A percentile compares a stretch with the other conserved stretches of the same genome.
Evolutionary conservation across 1,139 yeast genomes (phyloP).

Genomic region (Nakaseomyces delphensis): DNA sequence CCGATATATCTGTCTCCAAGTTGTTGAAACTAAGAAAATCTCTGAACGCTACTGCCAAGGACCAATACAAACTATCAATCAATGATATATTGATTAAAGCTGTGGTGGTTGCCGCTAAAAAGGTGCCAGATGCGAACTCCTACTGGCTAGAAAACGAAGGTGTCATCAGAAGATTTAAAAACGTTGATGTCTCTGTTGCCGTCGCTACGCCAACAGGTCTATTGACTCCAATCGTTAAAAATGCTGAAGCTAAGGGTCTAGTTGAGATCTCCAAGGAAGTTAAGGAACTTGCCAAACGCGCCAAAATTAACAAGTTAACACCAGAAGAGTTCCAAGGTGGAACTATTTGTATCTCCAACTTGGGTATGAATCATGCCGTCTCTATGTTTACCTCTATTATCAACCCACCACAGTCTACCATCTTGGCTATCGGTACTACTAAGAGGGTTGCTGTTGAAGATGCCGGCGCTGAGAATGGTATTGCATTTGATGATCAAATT

Average conservation of each 20-base stretch:
- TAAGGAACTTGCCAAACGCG: constrained; percentile 93
- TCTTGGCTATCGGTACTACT: constrained; percentile 87
- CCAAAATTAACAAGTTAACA: constrained; percentile 80
- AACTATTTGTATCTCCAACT: constrained; percentile 93
- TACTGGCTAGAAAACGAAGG: constrained; percentile 88
- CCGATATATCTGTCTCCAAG: constrained; percentile 79
- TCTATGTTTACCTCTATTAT: constrained; percentile 88
- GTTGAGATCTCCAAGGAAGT: constrained; percentile 70
- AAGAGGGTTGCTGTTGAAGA: constrained; percentile 93
- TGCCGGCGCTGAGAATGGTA: constrained; percentile 81
- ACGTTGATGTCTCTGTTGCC: constrained; percentile 95
- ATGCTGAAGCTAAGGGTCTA: constrained; percentile 82
- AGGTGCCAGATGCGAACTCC: constrained; percentile 91
- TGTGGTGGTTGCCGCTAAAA: constrained; percentile 75
- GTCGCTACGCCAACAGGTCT: constrained; percentile 97
- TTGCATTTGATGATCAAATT: constrained; percentile 84
- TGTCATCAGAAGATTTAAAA: constrained; percentile 82
- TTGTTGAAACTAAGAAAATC: constrained; percentile 87
- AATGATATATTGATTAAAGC: constrained; percentile 94
- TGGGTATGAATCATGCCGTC: constrained; percentile 97
- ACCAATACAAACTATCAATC: constrained; percentile 83
- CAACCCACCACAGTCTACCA: constrained; percentile 95
- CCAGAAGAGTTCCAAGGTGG: constrained; percentile 99
- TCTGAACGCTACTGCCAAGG: constrained; percentile 76
- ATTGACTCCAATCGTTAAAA: constrained; percentile 88